Evolutionary conservation across 2,329 filamentous ascomycete species (phyloP).

Genomic region (Podosphaera leucotricha): DNA sequence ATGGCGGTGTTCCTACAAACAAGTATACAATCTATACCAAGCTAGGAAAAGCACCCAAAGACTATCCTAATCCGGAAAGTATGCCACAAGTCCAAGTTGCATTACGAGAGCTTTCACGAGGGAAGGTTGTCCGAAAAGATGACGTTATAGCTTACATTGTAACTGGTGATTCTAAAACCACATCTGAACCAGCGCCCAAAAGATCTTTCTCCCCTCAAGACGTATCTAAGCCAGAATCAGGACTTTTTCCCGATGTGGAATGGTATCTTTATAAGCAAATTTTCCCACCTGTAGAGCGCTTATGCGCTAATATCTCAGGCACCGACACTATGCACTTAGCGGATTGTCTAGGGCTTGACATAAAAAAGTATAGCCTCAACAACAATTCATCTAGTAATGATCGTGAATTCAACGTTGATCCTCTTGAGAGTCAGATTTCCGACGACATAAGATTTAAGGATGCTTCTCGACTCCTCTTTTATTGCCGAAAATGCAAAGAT

Average conservation of each 20-base stretch:
- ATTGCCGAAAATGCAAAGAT: conserved; percentile 60
- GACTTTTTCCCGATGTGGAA: conserved; percentile 71
- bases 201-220: conserved; percentile 75
- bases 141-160: conserved; percentile 95
- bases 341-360: conserved; percentile 80
- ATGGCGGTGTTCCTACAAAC: conserved; percentile 44
- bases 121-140: conserved; percentile 72
- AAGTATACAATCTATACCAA: conserved; percentile 98
- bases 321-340: conserved; percentile 79
- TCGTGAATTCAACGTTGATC: conserved; percentile 54
- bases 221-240: conserved; percentile 52
- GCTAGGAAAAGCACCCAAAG: conserved; percentile 76
- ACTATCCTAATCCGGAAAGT: conserved; percentile 80
- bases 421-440: conserved; percentile 81
- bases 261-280: conserved; percentile 98
- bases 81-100: conserved; percentile 98
- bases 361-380: conserved; percentile 60
- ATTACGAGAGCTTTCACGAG: conserved; percentile 62
- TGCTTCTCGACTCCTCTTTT: conserved; percentile 50
- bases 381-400: conserved; percentile 26
- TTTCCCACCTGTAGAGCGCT: conserved; percentile 87
- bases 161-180: conserved; percentile 41
- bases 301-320: conserved; percentile 85
- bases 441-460: conserved; percentile 76
- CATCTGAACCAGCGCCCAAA: conserved; percentile 53